Evolutionary conservation across 192 early-diverging fungal genomes (phyloP).

Genomic region (Backusella westeae): DNA sequence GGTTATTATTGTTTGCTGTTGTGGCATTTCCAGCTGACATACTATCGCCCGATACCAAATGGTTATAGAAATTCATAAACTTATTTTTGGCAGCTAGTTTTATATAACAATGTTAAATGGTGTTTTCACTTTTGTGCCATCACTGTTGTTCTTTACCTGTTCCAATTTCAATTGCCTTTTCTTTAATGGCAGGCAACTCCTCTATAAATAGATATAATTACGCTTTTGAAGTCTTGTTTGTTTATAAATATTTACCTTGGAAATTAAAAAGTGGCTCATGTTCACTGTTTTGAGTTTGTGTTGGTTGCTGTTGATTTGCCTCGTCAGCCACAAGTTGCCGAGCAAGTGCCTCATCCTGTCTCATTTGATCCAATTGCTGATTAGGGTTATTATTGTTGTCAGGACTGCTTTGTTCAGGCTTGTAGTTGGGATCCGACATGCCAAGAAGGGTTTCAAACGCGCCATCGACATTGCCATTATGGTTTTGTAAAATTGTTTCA

Average conservation of each 20-base stretch:
- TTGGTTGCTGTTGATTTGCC: conserved; percentile 31
- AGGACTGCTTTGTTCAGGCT: conserved; percentile 21
- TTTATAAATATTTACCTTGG: conserved; percentile 5
- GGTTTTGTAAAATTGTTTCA: conserved; percentile 44
- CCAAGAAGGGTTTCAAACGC: conserved; percentile 47
- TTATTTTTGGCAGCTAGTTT: conserved; percentile 55
- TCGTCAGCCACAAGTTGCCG: conserved; percentile 42
- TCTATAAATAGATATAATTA: conserved; percentile 22
- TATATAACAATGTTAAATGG: neutral
- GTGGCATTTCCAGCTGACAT: neutral
- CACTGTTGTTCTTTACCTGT: conserved; percentile 34
- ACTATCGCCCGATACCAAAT: conserved; percentile 33
- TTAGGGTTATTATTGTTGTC: neutral
- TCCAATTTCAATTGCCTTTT: conserved; percentile 48
- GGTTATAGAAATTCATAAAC: conserved; percentile 47
- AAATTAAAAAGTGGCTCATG: conserved; percentile 12
- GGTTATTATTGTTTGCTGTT: neutral
- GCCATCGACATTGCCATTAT: conserved; percentile 43
- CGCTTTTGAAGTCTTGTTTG: neutral
- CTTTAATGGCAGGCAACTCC: conserved; percentile 57
- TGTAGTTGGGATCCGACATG: conserved; percentile 53
- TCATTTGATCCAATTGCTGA: conserved; percentile 42
- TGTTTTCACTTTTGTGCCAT: neutral
- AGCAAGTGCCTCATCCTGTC: conserved; percentile 50
- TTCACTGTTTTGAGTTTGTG: neutral